phyloP scores from a whole-genome alignment of 305 asterid species.

The Lippia alba region DNA sequence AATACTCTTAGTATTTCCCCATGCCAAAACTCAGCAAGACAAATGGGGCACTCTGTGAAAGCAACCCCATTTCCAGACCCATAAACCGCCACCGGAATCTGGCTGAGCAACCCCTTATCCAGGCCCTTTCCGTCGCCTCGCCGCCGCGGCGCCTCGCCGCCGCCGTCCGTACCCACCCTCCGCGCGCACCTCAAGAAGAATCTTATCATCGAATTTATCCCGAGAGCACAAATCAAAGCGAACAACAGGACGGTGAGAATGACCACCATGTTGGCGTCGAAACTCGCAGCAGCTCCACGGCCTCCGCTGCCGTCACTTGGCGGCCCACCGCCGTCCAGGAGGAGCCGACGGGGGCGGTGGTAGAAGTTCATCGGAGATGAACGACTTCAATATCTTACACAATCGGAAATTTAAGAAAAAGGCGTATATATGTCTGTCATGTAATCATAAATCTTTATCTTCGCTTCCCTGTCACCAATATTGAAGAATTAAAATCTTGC shows the following conservation, averaged over 20 bases:
- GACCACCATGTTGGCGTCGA: conserved; percentile 68
- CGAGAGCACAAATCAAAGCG: conserved; percentile 68
- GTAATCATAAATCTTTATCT: conserved; percentile 18
- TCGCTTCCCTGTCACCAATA: conserved; percentile 3
- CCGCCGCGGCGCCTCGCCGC: conserved; percentile 1
- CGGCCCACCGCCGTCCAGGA: conserved; percentile 37
- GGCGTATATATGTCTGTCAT: conserved; percentile 27
- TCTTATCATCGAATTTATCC: conserved; percentile 52
- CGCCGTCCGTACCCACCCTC: conserved; percentile 7
- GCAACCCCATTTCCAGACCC: conserved; percentile 34
- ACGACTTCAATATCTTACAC: conserved; percentile 2
- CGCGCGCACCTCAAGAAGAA: conserved; percentile 30
- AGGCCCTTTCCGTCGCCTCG: conserved; percentile 36
- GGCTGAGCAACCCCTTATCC: conserved; percentile 37
- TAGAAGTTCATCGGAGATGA: conserved; percentile 39
- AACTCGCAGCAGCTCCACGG: conserved; percentile 42
- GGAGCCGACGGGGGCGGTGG: conserved; percentile 46
- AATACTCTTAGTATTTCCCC: conserved; percentile 64
- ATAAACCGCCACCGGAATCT: conserved; percentile 53
- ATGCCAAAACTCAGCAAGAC: conserved; percentile 55
- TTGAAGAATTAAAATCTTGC: background rate
- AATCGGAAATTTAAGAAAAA: background rate
- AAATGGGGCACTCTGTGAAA: conserved; percentile 60
- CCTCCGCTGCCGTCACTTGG: conserved; percentile 35
- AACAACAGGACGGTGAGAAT: conserved; percentile 63